phyloP scores from a whole-genome alignment of 1,284 basidiomycete species.

The Apiotrichum sp. region DNA sequence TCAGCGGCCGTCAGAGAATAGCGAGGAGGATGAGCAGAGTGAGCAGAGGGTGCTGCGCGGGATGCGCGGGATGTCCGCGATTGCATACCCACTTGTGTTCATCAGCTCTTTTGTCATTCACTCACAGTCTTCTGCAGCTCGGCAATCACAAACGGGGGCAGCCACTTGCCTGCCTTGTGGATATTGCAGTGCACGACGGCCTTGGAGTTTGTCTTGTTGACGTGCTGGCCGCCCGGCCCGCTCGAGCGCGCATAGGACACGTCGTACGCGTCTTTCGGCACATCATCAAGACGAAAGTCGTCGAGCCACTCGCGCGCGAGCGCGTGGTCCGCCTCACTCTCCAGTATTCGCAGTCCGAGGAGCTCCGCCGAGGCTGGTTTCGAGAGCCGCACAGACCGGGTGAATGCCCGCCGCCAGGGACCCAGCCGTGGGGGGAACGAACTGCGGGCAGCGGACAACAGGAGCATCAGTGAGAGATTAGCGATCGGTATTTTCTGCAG shows the following conservation, averaged over 20 bases:
- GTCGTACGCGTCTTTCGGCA: constrained; percentile 36
- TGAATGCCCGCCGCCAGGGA: too few species aligned
- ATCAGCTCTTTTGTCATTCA: background rate
- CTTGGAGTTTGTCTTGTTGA: constrained; percentile 47
- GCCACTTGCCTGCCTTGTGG: constrained; percentile 29
- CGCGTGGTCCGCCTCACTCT: constrained; percentile 21
- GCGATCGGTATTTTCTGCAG: too few species aligned
- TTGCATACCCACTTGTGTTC: too few species aligned
- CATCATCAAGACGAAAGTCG: constrained; percentile 31
- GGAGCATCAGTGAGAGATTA: too few species aligned
- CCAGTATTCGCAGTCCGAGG: constrained; percentile 12
- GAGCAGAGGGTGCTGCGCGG: too few species aligned
- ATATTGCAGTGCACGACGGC: constrained; percentile 36
- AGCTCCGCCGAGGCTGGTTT: constrained; percentile 8
- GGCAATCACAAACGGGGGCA: constrained; percentile 37
- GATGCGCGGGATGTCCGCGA: too few species aligned
- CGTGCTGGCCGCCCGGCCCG: constrained; percentile 47
- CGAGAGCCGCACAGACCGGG: too few species aligned
- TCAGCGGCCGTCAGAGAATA: background rate
- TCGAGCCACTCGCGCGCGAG: constrained; percentile 33
- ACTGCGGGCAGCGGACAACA: too few species aligned
- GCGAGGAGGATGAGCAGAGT: too few species aligned
- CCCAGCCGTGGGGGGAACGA: too few species aligned
- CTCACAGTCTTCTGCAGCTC: constrained; percentile 36
- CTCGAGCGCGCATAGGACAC: constrained; percentile 36